Base-by-base conservation (phyloP, 2,329 filamentous ascomycete species). In the Hypoxylon sp. region DNA sequence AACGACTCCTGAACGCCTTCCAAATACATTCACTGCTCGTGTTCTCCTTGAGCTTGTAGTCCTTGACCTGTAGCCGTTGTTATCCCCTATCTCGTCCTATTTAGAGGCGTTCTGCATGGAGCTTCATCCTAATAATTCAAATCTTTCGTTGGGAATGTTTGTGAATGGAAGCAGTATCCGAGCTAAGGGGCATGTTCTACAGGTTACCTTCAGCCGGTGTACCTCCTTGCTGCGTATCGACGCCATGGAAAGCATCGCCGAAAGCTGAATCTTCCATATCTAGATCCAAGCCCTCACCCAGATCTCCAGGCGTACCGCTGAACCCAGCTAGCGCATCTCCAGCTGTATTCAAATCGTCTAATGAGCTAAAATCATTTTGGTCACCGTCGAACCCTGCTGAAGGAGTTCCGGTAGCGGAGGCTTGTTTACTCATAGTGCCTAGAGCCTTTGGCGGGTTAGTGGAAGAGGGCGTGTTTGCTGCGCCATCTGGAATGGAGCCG, bases 181-280 rank as follows among this genome's bases (percentile, higher is more conserved):
- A 19, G 6, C 10, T 3, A 22, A n/a, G 5, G 17, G 22, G 11
- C 56, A 64, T 48, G 13, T 52, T 17, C 67, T 77, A 79, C 68
- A 76, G 73, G 64, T 67, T 73, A 29, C 72, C 73, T 17, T 75
- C 77, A 8, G 72, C 75, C 9, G 77, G 76, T 0, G 77, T 78
- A 48, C 68, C 72, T 8, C 70, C 72, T n/a, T 74, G 70, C 17
- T 75, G 71, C 17, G 73, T 74, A 19, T 83, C 85, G 11, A 89
- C 86, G 3, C 87, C 88, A 73, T 94, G 92, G 80, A 95, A 93
- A 0, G 93, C 93, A 73, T 96, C 92, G 2, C 92, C 93, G 81
- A 96, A 96, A 1, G 92, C 93, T 37, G 91, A 93, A 75, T 94
- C 91, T 70, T 91, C 91, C 82, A 90, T 86, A 73, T 87, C 85